phyloP scores from a whole-genome alignment of 306 rosid species.

The Quercus wislizeni region DNA sequence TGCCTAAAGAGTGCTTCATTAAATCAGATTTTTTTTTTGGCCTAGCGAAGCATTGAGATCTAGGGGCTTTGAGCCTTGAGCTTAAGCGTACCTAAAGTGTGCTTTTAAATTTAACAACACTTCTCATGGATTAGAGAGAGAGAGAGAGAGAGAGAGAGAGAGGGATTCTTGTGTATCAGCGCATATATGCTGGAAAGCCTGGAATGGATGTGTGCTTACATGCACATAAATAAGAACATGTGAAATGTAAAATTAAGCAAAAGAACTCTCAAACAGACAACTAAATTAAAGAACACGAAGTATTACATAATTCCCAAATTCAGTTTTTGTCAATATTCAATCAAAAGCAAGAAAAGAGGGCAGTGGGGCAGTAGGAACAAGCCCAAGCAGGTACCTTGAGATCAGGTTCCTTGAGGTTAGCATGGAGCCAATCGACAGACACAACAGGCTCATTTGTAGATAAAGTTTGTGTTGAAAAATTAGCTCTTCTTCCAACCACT shows the following conservation, averaged over 20 bases:
- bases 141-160: not conserved
- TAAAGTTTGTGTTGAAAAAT: slow-evolving; percentile 55
- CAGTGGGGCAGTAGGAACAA: not conserved
- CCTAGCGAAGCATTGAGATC: no score
- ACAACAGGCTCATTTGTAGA: slow-evolving; percentile 78
- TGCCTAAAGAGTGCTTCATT: no score
- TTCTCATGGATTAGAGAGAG: not conserved
- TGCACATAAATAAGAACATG: not conserved
- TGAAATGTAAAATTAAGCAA: not conserved
- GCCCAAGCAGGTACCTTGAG: slow-evolving; percentile 58
- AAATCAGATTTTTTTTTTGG: no score
- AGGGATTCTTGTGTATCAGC: not conserved
- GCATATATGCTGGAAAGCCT: not conserved
- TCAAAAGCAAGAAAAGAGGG: not conserved
- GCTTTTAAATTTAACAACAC: no score
- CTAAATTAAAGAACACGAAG: not conserved
- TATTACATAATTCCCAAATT: not conserved
- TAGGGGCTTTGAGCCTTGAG: no score
- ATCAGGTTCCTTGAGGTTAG: slow-evolving; percentile 72
- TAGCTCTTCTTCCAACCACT: slow-evolving; percentile 39
- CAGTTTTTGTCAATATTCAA: not conserved
- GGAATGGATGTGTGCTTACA: not conserved
- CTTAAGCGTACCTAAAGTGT: no score
- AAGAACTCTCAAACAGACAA: not conserved
- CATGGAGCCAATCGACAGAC: slow-evolving; percentile 87